Base-by-base conservation (phyloP, 1,284 basidiomycete species). In the Coniferiporia sulphurascens region DNA sequence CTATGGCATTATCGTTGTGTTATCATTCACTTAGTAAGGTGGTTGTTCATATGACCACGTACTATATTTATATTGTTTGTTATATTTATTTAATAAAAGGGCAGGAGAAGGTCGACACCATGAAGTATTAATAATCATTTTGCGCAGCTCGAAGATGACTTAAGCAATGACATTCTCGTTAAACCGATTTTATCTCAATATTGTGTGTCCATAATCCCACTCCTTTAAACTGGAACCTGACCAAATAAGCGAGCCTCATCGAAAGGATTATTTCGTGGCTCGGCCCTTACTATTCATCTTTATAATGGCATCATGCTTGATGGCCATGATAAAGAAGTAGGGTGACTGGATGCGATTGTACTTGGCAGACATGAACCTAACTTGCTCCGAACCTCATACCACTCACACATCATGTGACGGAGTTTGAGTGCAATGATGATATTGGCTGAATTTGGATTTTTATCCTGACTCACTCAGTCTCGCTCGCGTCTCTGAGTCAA, bases 251-350 rank as follows among this genome's bases (percentile, higher is more conserved):
- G 90, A 53, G 93, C 95, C 1, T 83, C 93, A 0, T 82, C 91
- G 0, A 96, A 97, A 71, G 95, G 95, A 0, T 79, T 96, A 9
- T 76, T 94, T 44, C 86, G 84, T 51, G 90, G 93, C 0, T 76
- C 79, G 5, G 78, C 79, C 1, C 69, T 95, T 15, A 72, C 65
- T 0, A 80, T 95, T 5, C 72, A 78, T 56, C 74, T 91, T 8
- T 65, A 72, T n/a, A 74, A 78, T 50, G 87, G 85, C 0, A 82
- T 84, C 44, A 66, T 65, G 0, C 66, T 93, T 3, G 68, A 67
- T 0, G 73, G 78, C 15, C 78, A 75, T 62, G 78, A 87, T 67
- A 70, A 78, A 17, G 87, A 87, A 72, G 91, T 87, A 62, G 53
- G 70, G 64, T 43, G 36, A 38, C 7, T 6, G 13, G 36, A 38